Conservation (phyloP, 352 stramenopile genomes). For the Phytopythium montanum region DNA sequence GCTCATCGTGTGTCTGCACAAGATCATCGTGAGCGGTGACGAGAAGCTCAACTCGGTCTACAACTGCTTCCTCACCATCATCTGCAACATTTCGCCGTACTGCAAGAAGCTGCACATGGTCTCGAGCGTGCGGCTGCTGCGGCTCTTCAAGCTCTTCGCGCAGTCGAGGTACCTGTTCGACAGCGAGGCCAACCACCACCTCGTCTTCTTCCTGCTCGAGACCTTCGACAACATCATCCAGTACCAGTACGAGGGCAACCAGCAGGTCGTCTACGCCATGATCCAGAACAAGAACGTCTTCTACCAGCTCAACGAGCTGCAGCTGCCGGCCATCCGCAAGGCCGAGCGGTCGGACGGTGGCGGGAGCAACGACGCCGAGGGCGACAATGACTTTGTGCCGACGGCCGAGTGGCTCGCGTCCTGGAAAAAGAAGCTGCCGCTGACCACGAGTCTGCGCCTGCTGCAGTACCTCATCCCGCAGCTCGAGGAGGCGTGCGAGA, state of each 20-base stretch:
- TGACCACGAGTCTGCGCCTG: constrained; percentile 94
- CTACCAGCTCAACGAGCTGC: constrained; percentile 86
- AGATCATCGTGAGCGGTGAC: constrained; percentile 97
- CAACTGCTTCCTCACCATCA: constrained; percentile 98
- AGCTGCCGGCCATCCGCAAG: constrained; percentile 83
- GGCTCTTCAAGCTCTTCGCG: constrained; percentile 97
- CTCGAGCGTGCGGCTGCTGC: constrained; percentile 94
- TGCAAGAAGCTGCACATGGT: constrained; percentile 96
- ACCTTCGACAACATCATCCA: constrained; percentile 99
- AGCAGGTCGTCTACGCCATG: constrained; percentile 98
- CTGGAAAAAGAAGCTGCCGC: constrained; percentile 93
- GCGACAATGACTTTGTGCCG: constrained; percentile 71
- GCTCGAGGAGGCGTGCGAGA: constrained; percentile 70
- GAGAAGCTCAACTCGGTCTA: constrained; percentile 97
- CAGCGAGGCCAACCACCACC: constrained; percentile 93
- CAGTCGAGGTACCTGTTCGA: constrained; percentile 93
- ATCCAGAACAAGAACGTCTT: constrained; percentile 96
- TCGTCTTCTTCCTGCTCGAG: constrained; percentile 96
- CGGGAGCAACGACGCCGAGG: constrained; percentile 11
- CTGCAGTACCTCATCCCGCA: constrained; percentile 94
- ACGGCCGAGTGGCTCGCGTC: constrained; percentile 93
- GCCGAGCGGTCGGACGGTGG: constrained; percentile 10
- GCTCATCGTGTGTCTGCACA: constrained; percentile 96
- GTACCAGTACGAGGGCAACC: constrained; percentile 97
- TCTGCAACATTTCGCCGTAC: constrained; percentile 98